Evolutionary conservation across 495 filamentous ascomycete species (phyloP).

Genomic region (Penicillium fimorum): DNA sequence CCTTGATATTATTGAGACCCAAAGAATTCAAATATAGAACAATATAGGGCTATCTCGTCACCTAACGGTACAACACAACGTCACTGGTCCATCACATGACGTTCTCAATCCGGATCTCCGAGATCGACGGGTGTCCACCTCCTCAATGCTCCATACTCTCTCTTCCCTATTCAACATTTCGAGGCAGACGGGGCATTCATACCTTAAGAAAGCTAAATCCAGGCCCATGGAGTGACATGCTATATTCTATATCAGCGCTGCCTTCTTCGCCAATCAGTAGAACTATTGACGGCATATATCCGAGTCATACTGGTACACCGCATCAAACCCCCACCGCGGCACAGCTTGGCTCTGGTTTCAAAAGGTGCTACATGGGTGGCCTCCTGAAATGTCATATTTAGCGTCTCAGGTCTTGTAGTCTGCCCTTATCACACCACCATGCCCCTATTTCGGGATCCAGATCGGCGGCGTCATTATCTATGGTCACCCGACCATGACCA

Average conservation of each 20-base stretch:
- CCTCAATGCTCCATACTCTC: conserved; percentile 1
- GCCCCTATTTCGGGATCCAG: conserved; percentile 43
- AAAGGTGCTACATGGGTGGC: conserved; percentile 20
- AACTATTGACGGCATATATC: conserved; percentile 16
- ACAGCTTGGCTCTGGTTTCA: conserved; percentile 14
- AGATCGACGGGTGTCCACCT: conserved; percentile 8
- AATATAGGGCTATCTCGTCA: not conserved
- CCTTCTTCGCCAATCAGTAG: conserved; percentile 23
- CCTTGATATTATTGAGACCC: not conserved
- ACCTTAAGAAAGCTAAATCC: not conserved
- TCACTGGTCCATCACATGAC: conserved; percentile 15
- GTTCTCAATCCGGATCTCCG: conserved; percentile 13
- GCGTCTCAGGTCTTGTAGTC: conserved; percentile 19
- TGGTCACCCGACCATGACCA: conserved; percentile 29
- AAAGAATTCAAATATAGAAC: not conserved
- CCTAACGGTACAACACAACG: conserved; percentile 1
- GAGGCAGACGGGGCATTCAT: not conserved
- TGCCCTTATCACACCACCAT: conserved; percentile 27
- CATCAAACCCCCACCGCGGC: conserved; percentile 28
- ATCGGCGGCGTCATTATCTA: conserved; percentile 33
- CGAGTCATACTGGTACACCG: conserved; percentile 26
- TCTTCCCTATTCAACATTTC: not conserved
- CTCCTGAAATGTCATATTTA: conserved; percentile 23
- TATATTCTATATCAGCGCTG: conserved; percentile 4
- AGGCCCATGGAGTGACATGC: conserved; percentile 2